Evolutionary conservation across 768 basidiomycete genomes (phyloP), one percentile per base, ranked within the genome.

Genomic region (Tephrocybe sp.): DNA sequence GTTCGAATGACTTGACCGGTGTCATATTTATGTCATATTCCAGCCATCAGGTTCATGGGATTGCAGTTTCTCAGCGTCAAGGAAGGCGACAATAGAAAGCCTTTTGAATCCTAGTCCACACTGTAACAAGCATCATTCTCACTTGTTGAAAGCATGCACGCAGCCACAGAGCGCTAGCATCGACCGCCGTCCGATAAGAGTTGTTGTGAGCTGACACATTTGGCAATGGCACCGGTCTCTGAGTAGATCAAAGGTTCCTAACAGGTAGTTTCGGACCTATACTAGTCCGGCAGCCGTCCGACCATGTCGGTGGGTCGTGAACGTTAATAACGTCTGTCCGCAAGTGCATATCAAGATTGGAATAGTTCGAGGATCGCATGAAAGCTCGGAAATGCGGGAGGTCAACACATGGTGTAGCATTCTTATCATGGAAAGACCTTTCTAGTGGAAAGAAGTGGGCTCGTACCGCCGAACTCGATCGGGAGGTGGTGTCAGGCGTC

Each of bases 401-500:
- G 3, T 17, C 33, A 40, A 25, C 50, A 45, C 43, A 45, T 45
- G 50, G 38, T 18, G n/a, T n/a, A 17, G 25, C 23, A 14, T 3
- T 33, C 18, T 48, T 40, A 40, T 40, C 37, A n/a, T 32, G 12
- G 4, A 34, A 18, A 38, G 45, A 46, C n/a, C 30, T 33, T 45
- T 37, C 12, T 30, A 25, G 38, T 30, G 23, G 47, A 45, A 36
- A 51, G 26, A 45, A 43, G 12, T 12, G 5, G 28, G 28, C 28
- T n/a, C n/a, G n/a, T n/a, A n/a, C n/a, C n/a, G 28, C 12, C 28
- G 28, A 30, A 30, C 24, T 48, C 23, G 57, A 54, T 41, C 50
- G 44, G 57, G 50, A 49, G 45, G 44, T 52, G 53, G n/a, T n/a
- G n/a, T 51, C 53, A 54, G 40, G 47, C 32, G 57, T 45, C 39